phyloP scores from a whole-genome alignment of 176 grass and related monocot species.

The Cenchrus fungigraminus region DNA sequence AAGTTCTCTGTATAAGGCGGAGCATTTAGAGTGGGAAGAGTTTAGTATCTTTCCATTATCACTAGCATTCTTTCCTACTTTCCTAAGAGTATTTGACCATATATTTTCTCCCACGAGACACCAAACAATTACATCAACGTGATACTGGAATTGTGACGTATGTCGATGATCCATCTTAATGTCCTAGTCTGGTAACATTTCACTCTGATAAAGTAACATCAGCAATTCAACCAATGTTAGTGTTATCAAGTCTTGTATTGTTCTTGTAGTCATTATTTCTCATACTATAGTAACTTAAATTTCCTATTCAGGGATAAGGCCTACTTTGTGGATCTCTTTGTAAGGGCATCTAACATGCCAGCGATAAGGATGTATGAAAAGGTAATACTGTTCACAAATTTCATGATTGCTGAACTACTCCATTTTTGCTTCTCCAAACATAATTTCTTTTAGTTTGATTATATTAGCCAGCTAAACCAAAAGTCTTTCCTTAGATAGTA shows the following conservation, averaged over 20 bases:
- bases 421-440: background rate
- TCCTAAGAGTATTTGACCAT: background rate
- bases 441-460: background rate
- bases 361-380: constrained; percentile 99
- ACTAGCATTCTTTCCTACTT: background rate
- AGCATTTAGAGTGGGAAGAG: constrained; percentile 1
- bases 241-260: background rate
- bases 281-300: constrained; percentile 14
- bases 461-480: background rate
- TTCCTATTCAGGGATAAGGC: constrained; percentile 85
- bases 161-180: background rate
- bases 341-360: constrained; percentile 93
- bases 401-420: background rate
- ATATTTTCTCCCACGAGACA: background rate
- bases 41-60: background rate
- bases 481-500: background rate
- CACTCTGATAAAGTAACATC: background rate
- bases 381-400: constrained; percentile 42
- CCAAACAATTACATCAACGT: background rate
- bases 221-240: background rate
- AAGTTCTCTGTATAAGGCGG: background rate
- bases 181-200: background rate
- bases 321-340: constrained; percentile 99
- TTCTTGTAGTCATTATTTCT: background rate
- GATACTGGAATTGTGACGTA: background rate